Evolutionary conservation across 2,329 filamentous ascomycete species (phyloP).

Genomic region (Hymenoscyphus linearis): DNA sequence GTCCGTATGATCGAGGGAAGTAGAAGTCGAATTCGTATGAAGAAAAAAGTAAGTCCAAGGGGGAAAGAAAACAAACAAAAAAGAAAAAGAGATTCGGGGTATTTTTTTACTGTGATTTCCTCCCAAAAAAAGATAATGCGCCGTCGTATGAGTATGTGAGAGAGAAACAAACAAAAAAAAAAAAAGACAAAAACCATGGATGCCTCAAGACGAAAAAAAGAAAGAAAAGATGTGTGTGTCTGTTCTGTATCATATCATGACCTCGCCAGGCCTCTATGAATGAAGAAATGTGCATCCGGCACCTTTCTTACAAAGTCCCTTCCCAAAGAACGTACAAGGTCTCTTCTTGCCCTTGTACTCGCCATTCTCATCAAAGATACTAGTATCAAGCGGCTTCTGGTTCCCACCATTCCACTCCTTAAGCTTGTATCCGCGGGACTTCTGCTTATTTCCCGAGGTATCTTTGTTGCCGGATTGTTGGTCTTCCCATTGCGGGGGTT

Average conservation of each 20-base stretch:
- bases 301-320: slow-evolving; percentile 68
- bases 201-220: not conserved
- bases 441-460: slow-evolving; percentile 9
- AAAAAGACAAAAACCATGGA: not conserved
- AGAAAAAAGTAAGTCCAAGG: too few species aligned
- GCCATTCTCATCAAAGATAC: slow-evolving; percentile 27
- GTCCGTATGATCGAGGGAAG: too few species aligned
- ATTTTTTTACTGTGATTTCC: not conserved
- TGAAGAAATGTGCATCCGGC: slow-evolving; percentile 71
- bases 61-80: too few species aligned
- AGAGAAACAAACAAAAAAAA: not conserved
- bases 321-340: slow-evolving; percentile 64
- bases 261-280: slow-evolving; percentile 38
- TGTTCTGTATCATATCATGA: too few species aligned
- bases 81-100: not conserved
- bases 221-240: too few species aligned
- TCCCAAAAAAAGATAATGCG: not conserved
- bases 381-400: slow-evolving; percentile 5
- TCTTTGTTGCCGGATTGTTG: slow-evolving; percentile 8
- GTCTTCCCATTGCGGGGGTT: slow-evolving; percentile 1
- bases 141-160: not conserved
- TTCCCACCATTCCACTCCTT: slow-evolving; percentile 11
- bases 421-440: slow-evolving; percentile 16
- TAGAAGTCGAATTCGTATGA: too few species aligned
- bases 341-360: slow-evolving; percentile 54